These are phyloP conservation scores for Colletotrichum tropicale DNA, from an alignment of 2,329 filamentous ascomycete genomes.

Conservation along the genomic window DNA sequence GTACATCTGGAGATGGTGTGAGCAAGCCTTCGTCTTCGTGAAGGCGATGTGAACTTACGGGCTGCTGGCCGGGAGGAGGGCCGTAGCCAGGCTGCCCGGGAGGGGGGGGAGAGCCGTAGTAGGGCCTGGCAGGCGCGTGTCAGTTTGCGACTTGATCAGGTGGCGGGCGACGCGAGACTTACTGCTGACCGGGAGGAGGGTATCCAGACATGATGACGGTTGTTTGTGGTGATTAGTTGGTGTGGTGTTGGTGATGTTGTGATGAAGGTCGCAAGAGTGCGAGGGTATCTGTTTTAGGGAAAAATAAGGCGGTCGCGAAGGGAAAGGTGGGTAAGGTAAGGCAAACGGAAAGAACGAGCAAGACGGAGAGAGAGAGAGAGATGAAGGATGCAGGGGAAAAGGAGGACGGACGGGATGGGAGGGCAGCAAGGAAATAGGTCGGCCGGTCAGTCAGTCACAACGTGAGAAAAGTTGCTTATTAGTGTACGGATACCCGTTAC, in stretches of 20 bases:
- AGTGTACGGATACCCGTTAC: neutral
- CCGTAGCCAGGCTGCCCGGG: conserved; percentile 23
- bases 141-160: neutral
- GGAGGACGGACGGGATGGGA: neutral
- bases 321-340: conserved; percentile 1
- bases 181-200: conserved; percentile 17
- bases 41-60: neutral
- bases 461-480: neutral
- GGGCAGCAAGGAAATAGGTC: conserved; percentile 5
- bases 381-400: neutral
- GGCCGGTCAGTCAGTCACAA: neutral
- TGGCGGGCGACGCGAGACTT: neutral
- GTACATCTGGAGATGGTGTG: conserved; percentile 21
- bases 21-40: neutral
- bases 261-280: neutral
- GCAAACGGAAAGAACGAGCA: conserved; percentile 2
- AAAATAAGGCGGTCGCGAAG: neutral
- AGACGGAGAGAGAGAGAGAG: neutral
- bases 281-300: neutral
- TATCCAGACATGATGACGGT: conserved; percentile 39
- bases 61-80: conserved; percentile 22
- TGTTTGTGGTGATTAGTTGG: conserved; percentile 5
- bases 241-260: neutral
- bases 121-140: conserved; percentile 10
- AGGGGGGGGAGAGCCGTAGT: conserved; percentile 22